Evolutionary conservation across 2,329 filamentous ascomycete species (phyloP).

Genomic region (Fusarium longipes): DNA sequence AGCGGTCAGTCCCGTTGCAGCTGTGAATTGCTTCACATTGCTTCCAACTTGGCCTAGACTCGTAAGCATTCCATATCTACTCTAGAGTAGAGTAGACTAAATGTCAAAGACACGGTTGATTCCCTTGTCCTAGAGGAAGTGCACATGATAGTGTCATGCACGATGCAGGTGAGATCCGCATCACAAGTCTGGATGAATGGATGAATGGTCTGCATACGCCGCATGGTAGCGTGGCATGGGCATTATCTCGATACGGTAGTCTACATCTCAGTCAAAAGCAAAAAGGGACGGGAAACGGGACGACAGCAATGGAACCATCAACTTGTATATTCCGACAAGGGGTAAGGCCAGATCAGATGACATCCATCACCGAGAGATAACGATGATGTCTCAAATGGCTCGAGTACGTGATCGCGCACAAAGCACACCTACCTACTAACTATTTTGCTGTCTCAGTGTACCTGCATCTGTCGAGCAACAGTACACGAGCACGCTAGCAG

Average conservation of each 20-base stretch:
- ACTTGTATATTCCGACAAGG: slow-evolving; percentile 9
- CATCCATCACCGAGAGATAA: slow-evolving; percentile 7
- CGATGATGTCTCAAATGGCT: slow-evolving; percentile 6
- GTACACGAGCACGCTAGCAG: background rate
- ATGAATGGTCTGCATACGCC: slow-evolving; percentile 20
- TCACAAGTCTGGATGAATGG: slow-evolving; percentile 33
- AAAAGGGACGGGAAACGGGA: background rate
- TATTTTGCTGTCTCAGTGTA: slow-evolving; percentile 4
- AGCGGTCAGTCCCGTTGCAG: slow-evolving; percentile 12
- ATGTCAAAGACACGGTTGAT: slow-evolving; percentile 2
- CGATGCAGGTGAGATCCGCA: slow-evolving; percentile 35
- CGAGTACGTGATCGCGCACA: slow-evolving; percentile 18
- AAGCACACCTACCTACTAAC: too few relatives aligned
- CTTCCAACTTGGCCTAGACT: background rate
- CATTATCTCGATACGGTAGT: slow-evolving; percentile 24
- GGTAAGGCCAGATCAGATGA: slow-evolving; percentile 5
- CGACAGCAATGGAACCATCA: background rate
- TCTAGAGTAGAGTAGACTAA: background rate
- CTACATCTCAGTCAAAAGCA: slow-evolving; percentile 21
- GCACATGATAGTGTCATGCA: slow-evolving; percentile 33
- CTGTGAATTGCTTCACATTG: slow-evolving; percentile 21
- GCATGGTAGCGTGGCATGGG: slow-evolving; percentile 22
- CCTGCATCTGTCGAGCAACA: slow-evolving; percentile 19
- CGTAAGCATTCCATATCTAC: slow-evolving; percentile 18
- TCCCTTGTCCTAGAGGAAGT: slow-evolving; percentile 7